These are phyloP conservation scores for Fusarium foetens DNA, from an alignment of 2,329 filamentous ascomycete species.

Conservation along the genomic window DNA sequence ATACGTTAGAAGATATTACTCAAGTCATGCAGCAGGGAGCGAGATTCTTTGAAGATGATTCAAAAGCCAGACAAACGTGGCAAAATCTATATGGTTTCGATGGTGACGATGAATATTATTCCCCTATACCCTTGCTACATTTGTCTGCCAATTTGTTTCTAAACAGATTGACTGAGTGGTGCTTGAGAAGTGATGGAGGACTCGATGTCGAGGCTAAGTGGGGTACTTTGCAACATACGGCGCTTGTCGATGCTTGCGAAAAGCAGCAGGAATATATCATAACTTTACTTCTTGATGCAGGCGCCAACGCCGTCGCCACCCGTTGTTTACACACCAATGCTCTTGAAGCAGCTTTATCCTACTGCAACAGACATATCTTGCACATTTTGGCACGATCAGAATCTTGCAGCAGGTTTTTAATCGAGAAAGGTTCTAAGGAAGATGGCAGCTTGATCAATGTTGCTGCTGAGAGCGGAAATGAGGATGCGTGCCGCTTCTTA, in stretches of 20 bases:
- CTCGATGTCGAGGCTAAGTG: fast-evolving
- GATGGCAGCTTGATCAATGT: fast-evolving
- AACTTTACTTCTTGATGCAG: neutral
- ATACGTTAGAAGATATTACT: neutral
- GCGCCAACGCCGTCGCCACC: neutral
- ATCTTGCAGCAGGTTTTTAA: neutral
- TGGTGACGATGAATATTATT: too few relatives aligned
- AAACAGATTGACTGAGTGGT: neutral
- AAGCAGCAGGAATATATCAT: fast-evolving
- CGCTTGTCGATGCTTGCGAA: neutral
- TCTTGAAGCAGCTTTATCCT: fast-evolving
- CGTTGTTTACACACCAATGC: neutral
- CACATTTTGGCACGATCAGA: neutral
- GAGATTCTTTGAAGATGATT: neutral
- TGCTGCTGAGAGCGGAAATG: fast-evolving
- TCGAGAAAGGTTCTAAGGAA: neutral
- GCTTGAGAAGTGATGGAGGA: neutral
- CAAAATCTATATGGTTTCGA: neutral
- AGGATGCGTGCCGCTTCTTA: neutral
- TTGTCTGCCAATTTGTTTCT: neutral
- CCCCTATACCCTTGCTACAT: neutral
- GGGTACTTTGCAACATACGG: fast-evolving
- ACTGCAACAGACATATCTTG: neutral
- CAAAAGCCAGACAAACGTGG: neutral
- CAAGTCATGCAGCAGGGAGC: neutral